phyloP scores from a whole-genome alignment of 768 basidiomycete genomes.

The Bullera alba region DNA sequence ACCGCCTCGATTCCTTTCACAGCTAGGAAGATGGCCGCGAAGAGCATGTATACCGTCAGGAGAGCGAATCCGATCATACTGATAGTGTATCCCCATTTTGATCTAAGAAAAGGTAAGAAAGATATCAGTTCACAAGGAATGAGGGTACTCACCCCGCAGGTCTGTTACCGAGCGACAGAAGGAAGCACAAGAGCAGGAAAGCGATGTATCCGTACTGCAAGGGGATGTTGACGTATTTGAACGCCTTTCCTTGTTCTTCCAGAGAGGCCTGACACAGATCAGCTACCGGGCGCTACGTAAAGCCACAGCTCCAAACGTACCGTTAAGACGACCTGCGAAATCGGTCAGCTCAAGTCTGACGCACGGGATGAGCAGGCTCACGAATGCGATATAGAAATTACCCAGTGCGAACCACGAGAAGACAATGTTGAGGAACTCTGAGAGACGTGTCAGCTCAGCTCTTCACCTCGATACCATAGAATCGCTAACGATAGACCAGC shows the following conservation, averaged over 20 bases:
- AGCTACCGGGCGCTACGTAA: neutral
- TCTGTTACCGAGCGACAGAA: slow-evolving; percentile 80
- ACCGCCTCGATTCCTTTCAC: slow-evolving; percentile 69
- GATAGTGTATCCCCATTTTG: slow-evolving; percentile 75
- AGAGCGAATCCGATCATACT: slow-evolving; percentile 81
- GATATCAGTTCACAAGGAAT: neutral
- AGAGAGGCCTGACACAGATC: slow-evolving; percentile 52
- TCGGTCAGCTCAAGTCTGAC: neutral
- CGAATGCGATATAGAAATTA: slow-evolving; percentile 86
- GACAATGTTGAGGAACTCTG: slow-evolving; percentile 71
- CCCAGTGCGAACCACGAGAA: slow-evolving; percentile 89
- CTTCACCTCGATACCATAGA: neutral
- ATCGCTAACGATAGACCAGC: slow-evolving; percentile 63
- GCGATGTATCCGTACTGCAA: slow-evolving; percentile 84
- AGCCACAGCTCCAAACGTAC: neutral
- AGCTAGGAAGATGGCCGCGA: slow-evolving; percentile 62
- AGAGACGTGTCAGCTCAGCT: neutral
- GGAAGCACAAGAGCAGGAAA: slow-evolving; percentile 75
- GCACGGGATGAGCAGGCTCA: slow-evolving; percentile 5
- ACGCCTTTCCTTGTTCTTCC: slow-evolving; percentile 52
- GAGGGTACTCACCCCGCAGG: slow-evolving; percentile 63
- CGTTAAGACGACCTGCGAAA: slow-evolving; percentile 9
- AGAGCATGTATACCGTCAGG: slow-evolving; percentile 93
- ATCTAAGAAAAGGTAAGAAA: slow-evolving; percentile 26
- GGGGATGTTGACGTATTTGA: slow-evolving; percentile 62